Conservation (phyloP, 495 filamentous ascomycete genomes). For the Tuber microsphaerosporum region DNA sequence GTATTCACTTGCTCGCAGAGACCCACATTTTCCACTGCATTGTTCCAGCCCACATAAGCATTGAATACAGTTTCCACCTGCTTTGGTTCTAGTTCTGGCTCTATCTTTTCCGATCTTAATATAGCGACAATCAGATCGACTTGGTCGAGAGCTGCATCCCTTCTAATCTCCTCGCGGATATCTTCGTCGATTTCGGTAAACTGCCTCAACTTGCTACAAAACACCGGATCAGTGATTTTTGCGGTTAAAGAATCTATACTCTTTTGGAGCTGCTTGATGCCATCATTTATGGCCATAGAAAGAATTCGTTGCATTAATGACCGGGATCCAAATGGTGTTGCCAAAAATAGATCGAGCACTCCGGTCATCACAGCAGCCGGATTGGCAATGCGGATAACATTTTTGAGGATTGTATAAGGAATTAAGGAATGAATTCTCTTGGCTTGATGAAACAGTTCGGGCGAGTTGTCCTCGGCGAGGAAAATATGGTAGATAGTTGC, state of each 20-base stretch:
- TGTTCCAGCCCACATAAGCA: slow-evolving; percentile 94
- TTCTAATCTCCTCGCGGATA: slow-evolving; percentile 63
- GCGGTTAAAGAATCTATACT: slow-evolving; percentile 66
- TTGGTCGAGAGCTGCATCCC: slow-evolving; percentile 61
- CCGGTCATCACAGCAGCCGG: slow-evolving; percentile 91
- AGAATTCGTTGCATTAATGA: slow-evolving; percentile 91
- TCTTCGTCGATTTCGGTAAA: slow-evolving; percentile 68
- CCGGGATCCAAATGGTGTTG: slow-evolving; percentile 83
- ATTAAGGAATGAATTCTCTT: slow-evolving; percentile 90
- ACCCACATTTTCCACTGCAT: slow-evolving; percentile 75
- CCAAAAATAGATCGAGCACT: slow-evolving; percentile 87
- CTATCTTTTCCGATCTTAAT: slow-evolving; percentile 63
- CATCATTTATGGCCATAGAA: slow-evolving; percentile 81
- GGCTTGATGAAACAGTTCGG: slow-evolving; percentile 86
- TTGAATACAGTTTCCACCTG: slow-evolving; percentile 84
- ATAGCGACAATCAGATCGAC: slow-evolving; percentile 80
- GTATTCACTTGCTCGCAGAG: slow-evolving; percentile 5
- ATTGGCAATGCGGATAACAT: slow-evolving; percentile 91
- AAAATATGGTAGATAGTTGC: slow-evolving; percentile 96
- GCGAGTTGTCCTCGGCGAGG: slow-evolving; percentile 94
- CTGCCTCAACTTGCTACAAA: slow-evolving; percentile 73
- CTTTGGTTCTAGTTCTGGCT: slow-evolving; percentile 59
- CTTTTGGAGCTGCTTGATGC: slow-evolving; percentile 74
- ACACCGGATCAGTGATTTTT: slow-evolving; percentile 69
- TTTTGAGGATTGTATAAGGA: slow-evolving; percentile 87